Base-by-base conservation (phyloP, 371 early-diverging fungal genomes). In the Zychaea mexicana region DNA sequence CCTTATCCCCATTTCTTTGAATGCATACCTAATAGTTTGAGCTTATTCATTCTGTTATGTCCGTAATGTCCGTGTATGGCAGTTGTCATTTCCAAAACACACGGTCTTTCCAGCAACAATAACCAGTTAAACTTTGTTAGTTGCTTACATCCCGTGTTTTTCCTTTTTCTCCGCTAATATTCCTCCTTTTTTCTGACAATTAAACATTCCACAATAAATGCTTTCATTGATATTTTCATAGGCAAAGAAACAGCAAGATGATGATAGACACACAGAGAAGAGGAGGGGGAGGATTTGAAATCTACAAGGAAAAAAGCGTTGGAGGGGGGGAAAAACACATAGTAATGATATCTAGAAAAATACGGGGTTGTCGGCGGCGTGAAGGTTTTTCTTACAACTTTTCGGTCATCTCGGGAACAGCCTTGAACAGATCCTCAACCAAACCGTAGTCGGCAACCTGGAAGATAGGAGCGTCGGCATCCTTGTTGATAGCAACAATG, bases 401-500 rank as follows among this genome's bases (percentile, higher is more conserved):
- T 81, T 96, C 89, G 49, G 93, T 95, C 68, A 97, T 74, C 81
- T 97, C 97, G 60, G 97, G 96, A 52, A 97, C 86, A 64, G 88
- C 94, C 72, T 89, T 90, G 86, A 98, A 97, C 72, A 98, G 83
- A 74, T 98, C 98, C 26, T 88, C 97, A 58, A 97, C 98, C 30
- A 98, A 86, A 39, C 98, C 97, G 77, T 96, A 96, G 78, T 98
- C 99, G 42, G 98, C 91, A 30, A 98, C 88, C 83, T 96, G 96
- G 92, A 98, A 98, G 62, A 98, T 98, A 58, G 99, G 98, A 31
- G 96, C 96, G 66, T 98, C 98, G 28, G 96, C 88, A 72, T 98
- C 98, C 87, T 95, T 97, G 90, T 98, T 98, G 79, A 98, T 97
- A 59, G 97, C 95, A 33, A 97, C 98, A 81, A 98, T 98, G 52